Percentiles rank a stretch among this genome's conserved stretches.
Conservation (phyloP, 2,329 filamentous ascomycete genomes). For the Penicillium brasilianum region DNA sequence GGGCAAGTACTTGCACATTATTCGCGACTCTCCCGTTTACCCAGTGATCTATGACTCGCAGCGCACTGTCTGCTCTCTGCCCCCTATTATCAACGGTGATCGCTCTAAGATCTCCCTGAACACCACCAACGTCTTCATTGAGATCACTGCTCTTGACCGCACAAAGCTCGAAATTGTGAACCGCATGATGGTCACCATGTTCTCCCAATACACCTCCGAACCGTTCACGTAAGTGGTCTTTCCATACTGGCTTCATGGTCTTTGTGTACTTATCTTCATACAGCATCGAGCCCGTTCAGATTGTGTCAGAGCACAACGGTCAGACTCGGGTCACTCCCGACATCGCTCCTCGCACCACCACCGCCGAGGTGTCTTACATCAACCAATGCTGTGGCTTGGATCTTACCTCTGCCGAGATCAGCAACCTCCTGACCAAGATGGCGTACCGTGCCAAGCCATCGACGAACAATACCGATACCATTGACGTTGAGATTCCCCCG, state of each 20-base stretch:
- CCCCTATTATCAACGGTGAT: constrained; percentile 96
- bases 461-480: constrained; percentile 67
- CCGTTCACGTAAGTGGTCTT: constrained; percentile 69
- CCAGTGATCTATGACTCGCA: constrained; percentile 94
- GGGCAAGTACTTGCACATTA: constrained; percentile 89
- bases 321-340: constrained; percentile 81
- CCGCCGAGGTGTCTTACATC: constrained; percentile 90
- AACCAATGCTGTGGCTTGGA: constrained; percentile 87
- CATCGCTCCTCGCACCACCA: constrained; percentile 74
- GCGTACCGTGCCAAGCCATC: constrained; percentile 81
- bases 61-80: constrained; percentile 84
- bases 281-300: constrained; percentile 84
- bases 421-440: constrained; percentile 85
- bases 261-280: constrained; percentile 12
- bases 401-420: constrained; percentile 75
- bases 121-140: constrained; percentile 94
- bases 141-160: constrained; percentile 92
- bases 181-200: constrained; percentile 97
- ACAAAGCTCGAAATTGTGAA: constrained; percentile 96
- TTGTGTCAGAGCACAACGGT: constrained; percentile 88
- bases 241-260: neutral
- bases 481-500: constrained; percentile 82
- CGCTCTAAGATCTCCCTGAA: constrained; percentile 94
- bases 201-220: constrained; percentile 86
- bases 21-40: constrained; percentile 90